These are phyloP conservation scores for Suhomyces panamericanus DNA, from an alignment of 1,139 yeast genomes.

Conservation along the genomic window DNA sequence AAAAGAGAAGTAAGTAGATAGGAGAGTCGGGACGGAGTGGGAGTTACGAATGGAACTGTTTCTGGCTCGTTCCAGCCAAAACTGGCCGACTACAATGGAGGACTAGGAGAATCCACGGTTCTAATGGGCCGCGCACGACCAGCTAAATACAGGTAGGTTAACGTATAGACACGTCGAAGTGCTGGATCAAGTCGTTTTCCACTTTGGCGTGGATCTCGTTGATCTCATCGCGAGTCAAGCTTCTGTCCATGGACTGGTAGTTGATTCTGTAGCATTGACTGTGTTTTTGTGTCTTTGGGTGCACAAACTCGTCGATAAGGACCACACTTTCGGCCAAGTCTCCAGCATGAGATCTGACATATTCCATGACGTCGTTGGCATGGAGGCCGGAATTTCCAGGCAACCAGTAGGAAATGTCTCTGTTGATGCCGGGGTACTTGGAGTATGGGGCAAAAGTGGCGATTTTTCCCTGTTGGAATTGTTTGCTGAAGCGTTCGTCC, in stretches of 20 bases:
- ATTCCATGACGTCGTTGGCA: constrained; percentile 91
- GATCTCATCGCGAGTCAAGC: constrained; percentile 78
- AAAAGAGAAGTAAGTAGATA: background rate
- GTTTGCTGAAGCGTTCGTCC: constrained; percentile 75
- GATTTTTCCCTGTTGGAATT: constrained; percentile 66
- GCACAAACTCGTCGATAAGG: constrained; percentile 76
- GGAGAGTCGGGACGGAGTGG: background rate
- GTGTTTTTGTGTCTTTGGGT: constrained; percentile 74
- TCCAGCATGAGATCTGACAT: constrained; percentile 80
- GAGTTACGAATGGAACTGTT: background rate
- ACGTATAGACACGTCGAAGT: constrained; percentile 43
- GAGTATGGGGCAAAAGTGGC: constrained; percentile 84
- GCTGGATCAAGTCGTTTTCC: constrained; percentile 51
- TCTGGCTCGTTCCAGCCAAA: background rate
- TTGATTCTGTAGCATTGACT: constrained; percentile 88
- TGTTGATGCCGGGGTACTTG: constrained; percentile 79
- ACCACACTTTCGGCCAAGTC: constrained; percentile 86
- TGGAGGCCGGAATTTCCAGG: constrained; percentile 55
- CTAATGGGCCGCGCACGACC: constrained; percentile 4
- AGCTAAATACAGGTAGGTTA: constrained; percentile 3
- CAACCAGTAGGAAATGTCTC: constrained; percentile 94
- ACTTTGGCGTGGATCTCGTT: constrained; percentile 68
- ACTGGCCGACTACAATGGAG: background rate
- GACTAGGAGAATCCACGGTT: background rate
- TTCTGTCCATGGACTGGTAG: constrained; percentile 95